Percentiles rank a stretch among this genome's conserved stretches.
Evolutionary conservation across 2,329 filamentous ascomycete genomes (phyloP).

Genomic region (Ceratocystis harringtonii): DNA sequence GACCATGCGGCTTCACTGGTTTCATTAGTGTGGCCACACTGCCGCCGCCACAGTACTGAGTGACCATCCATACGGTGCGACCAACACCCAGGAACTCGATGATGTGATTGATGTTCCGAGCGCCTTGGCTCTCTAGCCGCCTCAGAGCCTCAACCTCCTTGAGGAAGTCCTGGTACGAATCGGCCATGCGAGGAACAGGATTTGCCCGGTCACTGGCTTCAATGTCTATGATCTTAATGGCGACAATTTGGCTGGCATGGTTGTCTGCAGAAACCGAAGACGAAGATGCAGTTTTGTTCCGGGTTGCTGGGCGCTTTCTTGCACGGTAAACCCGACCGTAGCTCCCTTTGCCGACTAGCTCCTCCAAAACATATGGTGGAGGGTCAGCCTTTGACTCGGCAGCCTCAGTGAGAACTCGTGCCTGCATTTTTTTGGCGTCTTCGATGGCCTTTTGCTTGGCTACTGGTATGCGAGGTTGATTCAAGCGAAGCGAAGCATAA

Average conservation of each 20-base stretch:
- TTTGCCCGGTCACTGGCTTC: conserved; percentile 51
- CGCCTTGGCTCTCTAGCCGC: conserved; percentile 56
- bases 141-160: conserved; percentile 57
- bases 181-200: conserved; percentile 46
- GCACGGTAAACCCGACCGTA: conserved; percentile 63
- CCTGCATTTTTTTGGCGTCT: conserved; percentile 57
- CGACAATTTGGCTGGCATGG: conserved; percentile 40
- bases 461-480: conserved; percentile 27
- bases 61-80: conserved; percentile 75
- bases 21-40: conserved; percentile 62
- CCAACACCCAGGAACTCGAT: conserved; percentile 65
- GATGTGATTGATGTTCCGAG: conserved; percentile 66
- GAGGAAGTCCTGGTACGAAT: conserved; percentile 54
- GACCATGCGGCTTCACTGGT: conserved; percentile 47
- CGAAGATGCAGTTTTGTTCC: not conserved
- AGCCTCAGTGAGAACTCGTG: conserved; percentile 46
- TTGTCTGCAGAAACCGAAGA: not conserved
- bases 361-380: conserved; percentile 52
- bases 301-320: conserved; percentile 22
- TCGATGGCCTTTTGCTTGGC: conserved; percentile 47
- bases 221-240: conserved; percentile 72
- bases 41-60: conserved; percentile 72
- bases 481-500: conserved; percentile 2
- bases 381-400: conserved; percentile 42
- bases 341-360: conserved; percentile 60